Conservation (phyloP, 2,329 filamentous ascomycete genomes). For the Neopestalotiopsis sp. region DNA sequence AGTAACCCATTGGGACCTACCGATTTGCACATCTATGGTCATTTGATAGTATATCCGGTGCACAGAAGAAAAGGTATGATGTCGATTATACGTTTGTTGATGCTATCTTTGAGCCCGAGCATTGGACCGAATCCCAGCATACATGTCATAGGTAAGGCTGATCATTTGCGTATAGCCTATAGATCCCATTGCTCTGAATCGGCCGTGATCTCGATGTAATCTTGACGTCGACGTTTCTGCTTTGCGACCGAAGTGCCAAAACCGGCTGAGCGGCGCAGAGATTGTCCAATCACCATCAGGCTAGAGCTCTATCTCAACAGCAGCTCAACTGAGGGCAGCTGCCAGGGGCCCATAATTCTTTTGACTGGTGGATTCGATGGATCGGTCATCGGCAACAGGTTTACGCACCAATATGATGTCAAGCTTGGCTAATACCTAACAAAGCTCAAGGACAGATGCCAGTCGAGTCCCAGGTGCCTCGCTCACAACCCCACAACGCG, state of each 20-base stretch:
- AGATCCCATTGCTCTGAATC: not conserved
- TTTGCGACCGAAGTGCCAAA: not conserved
- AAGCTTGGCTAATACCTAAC: not conserved
- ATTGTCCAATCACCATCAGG: constrained; percentile 2
- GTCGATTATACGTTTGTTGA: not conserved
- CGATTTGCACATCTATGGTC: not conserved
- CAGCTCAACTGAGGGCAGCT: not conserved
- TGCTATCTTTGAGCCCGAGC: not conserved
- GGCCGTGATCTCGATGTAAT: constrained; percentile 5
- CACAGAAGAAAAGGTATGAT: constrained; percentile 1
- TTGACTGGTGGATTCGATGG: constrained; percentile 10
- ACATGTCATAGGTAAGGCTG: constrained; percentile 15
- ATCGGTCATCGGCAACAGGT: constrained; percentile 13
- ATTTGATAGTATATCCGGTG: not conserved
- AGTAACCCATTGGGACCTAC: not conserved
- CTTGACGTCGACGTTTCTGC: not conserved
- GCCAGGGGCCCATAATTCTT: not conserved
- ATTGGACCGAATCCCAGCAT: constrained; percentile 7
- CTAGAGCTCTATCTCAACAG: not conserved
- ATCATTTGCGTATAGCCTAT: constrained; percentile 1
- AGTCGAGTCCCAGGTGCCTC: not conserved
- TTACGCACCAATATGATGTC: constrained; percentile 18
- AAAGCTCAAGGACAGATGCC: constrained; percentile 1
- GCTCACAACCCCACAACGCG: not conserved
- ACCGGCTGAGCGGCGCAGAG: not conserved